Conservation (phyloP, 805 yeast genomes). For the Schizosaccharomyces japonicus region DNA sequence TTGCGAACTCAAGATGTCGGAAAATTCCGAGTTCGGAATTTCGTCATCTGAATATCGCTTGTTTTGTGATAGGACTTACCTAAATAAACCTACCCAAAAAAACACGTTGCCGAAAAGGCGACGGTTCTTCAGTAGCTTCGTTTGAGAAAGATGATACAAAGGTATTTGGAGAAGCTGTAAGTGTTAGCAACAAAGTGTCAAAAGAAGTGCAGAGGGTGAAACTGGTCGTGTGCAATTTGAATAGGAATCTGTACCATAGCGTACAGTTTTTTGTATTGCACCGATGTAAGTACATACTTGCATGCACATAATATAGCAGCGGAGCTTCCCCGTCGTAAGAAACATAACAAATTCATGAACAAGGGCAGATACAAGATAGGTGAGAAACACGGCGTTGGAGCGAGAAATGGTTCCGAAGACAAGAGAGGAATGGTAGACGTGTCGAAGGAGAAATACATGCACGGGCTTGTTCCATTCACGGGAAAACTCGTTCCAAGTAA, state of each 20-base stretch:
- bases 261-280: too few species aligned
- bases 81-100: constrained; percentile 78
- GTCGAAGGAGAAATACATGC: constrained; percentile 67
- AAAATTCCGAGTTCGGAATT: too few species aligned
- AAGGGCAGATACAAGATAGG: constrained; percentile 55
- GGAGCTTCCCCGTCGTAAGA: constrained; percentile 49
- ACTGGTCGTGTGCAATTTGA: too few species aligned
- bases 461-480: constrained; percentile 90
- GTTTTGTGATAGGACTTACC: not conserved
- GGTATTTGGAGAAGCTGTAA: constrained; percentile 63
- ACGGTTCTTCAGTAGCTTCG: constrained; percentile 30
- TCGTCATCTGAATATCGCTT: too few species aligned
- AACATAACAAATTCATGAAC: constrained; percentile 87
- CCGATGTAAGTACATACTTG: constrained; percentile 19
- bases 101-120: constrained; percentile 50
- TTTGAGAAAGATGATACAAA: constrained; percentile 36
- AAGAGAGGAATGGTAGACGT: constrained; percentile 79
- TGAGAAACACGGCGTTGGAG: constrained; percentile 34
- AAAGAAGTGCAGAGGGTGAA: not conserved
- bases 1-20: too few species aligned
- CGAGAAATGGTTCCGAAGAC: constrained; percentile 47
- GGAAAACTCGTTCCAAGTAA: constrained; percentile 80
- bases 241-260: too few species aligned
- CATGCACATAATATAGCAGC: constrained; percentile 56
- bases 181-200: not conserved